These are phyloP conservation scores for Blepharisma japonicum DNA, from an alignment of 73 alveolate species.

Conservation along the genomic window DNA sequence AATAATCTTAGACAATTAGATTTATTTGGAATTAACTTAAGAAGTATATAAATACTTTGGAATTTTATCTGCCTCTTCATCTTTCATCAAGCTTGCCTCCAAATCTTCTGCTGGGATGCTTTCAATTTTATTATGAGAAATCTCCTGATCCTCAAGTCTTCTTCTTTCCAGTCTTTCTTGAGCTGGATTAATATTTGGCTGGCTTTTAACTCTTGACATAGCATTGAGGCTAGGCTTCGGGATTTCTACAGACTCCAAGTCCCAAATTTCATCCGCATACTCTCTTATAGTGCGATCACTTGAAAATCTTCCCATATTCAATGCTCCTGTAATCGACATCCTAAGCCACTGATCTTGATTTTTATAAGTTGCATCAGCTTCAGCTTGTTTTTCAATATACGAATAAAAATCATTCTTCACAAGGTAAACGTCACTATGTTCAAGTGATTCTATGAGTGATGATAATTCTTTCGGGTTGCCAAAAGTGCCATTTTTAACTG, in stretches of 20 bases:
- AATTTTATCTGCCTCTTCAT: too few relatives aligned
- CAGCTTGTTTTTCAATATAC: constrained; percentile 51
- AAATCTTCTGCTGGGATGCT: too few relatives aligned
- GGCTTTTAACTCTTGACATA: constrained; percentile 52
- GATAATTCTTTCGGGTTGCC: constrained; percentile 23
- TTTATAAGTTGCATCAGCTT: constrained; percentile 65
- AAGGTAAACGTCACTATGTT: neutral
- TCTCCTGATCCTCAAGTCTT: constrained; percentile 45
- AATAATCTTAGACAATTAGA: too few relatives aligned
- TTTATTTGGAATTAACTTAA: too few relatives aligned
- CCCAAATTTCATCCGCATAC: constrained; percentile 81
- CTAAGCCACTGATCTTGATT: constrained; percentile 59
- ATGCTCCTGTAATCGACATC: constrained; percentile 77
- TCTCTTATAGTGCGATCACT: constrained; percentile 75
- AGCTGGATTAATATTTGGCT: constrained; percentile 43
- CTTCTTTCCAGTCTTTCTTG: constrained; percentile 2
- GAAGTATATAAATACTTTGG: too few relatives aligned
- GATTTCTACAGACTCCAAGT: constrained; percentile 42
- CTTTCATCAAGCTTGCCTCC: too few relatives aligned
- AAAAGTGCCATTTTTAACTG: constrained; percentile 12
- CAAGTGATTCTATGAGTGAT: constrained; percentile 1
- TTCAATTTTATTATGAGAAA: too few relatives aligned
- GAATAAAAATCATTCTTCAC: constrained; percentile 20
- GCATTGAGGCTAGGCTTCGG: constrained; percentile 62
- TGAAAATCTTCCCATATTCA: constrained; percentile 73